A percentile compares a stretch with the other conserved stretches of the same genome.
Conservation (phyloP, 805 yeast genomes). For the Candida berthetii region DNA sequence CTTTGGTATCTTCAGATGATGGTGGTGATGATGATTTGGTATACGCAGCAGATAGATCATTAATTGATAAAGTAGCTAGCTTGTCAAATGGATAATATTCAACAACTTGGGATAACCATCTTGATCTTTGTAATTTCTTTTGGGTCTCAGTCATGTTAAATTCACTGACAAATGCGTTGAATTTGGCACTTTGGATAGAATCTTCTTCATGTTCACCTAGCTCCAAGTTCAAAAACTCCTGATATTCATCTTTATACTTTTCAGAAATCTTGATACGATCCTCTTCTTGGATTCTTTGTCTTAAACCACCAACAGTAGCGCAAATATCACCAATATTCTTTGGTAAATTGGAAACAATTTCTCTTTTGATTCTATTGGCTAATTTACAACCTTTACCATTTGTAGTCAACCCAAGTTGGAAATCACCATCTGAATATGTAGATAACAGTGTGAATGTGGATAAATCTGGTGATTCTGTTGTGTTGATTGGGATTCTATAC, state of each 20-base stretch:
- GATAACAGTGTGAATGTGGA: slow-evolving; percentile 78
- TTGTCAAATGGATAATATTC: slow-evolving; percentile 80
- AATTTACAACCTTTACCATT: slow-evolving; percentile 86
- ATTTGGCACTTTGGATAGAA: slow-evolving; percentile 48
- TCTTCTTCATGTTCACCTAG: slow-evolving; percentile 65
- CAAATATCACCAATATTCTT: slow-evolving; percentile 64
- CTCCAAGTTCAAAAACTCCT: slow-evolving; percentile 26
- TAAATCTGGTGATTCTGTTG: slow-evolving; percentile 62
- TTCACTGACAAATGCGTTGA: slow-evolving; percentile 60
- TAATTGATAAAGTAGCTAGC: slow-evolving; percentile 53
- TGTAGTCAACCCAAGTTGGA: slow-evolving; percentile 81
- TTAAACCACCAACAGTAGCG: slow-evolving; percentile 58
- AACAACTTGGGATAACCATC: slow-evolving; percentile 87
- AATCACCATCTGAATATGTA: slow-evolving; percentile 60
- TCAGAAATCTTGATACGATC: slow-evolving; percentile 30
- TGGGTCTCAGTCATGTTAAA: slow-evolving; percentile 47
- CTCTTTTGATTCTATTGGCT: slow-evolving; percentile 76
- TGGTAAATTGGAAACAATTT: slow-evolving; percentile 61
- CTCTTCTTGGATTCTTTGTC: slow-evolving; percentile 47
- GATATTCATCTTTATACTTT: slow-evolving; percentile 17
- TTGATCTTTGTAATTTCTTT: slow-evolving; percentile 50
- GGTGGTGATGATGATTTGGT: slow-evolving; percentile 47
- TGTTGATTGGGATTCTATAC: slow-evolving; percentile 77
- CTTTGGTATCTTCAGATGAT: slow-evolving; percentile 8
- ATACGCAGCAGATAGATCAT: slow-evolving; percentile 46